Conservation (phyloP, 2,329 filamentous ascomycete species). For the Proliferodiscus dingleyae region DNA sequence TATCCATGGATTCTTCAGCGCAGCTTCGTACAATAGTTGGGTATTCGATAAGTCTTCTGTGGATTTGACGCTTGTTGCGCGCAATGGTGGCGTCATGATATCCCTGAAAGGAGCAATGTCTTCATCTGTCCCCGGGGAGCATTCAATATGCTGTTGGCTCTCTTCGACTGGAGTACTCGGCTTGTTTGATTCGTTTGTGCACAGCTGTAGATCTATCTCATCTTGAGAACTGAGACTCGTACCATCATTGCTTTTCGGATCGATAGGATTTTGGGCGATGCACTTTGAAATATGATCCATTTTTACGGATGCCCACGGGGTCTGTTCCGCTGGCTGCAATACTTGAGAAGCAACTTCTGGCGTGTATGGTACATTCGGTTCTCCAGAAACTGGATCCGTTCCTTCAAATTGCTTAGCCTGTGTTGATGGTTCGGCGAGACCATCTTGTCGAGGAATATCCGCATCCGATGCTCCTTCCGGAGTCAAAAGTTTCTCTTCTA, state of each 20-base stretch:
- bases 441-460: no score
- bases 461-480: neutral
- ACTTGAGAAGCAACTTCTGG: slow-evolving; percentile 1
- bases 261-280: no score
- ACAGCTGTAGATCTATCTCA: neutral
- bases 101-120: slow-evolving; percentile 20
- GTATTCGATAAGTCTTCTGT: slow-evolving; percentile 11
- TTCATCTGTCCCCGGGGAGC: slow-evolving; percentile 10
- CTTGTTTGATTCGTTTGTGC: neutral
- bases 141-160: slow-evolving; percentile 17
- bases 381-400: neutral
- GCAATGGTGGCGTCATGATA: slow-evolving; percentile 18
- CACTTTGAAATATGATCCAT: neutral
- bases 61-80: neutral
- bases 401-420: no score
- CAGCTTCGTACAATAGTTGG: slow-evolving; percentile 22
- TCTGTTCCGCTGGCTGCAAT: slow-evolving; percentile 3
- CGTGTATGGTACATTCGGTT: neutral
- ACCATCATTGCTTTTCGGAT: neutral
- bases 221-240: neutral
- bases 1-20: slow-evolving; percentile 27
- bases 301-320: slow-evolving; percentile 3
- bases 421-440: no score
- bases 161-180: neutral
- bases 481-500: neutral